Base-by-base conservation (phyloP, 2,329 filamentous ascomycete species). In the Fusarium sp. region DNA sequence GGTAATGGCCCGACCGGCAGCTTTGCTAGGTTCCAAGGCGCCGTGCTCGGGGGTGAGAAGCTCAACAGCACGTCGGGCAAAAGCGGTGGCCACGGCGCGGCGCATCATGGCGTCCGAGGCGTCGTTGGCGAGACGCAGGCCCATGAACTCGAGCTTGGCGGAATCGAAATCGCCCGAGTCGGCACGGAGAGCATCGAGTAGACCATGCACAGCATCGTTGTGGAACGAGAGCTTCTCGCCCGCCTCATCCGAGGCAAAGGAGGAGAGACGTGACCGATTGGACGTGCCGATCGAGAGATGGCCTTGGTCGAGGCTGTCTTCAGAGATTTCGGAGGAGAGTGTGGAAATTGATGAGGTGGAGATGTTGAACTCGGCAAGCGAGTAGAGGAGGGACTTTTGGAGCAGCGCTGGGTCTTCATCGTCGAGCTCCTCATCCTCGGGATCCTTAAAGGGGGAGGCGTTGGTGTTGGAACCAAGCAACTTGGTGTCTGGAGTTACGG, bases 61-160 rank as follows among this genome's bases (percentile, higher is more conserved):
- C 78, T 94, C 91, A 7, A 90, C 87, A 47, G 95, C 92, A 61
- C 92, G 91, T 75, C 93, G 94, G 75, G 94, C 92, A 78, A 98
- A 95, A 1, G 95, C 93, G 3, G 91, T 89, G 3, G 94, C 94
- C 27, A 98, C 91, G 15, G 96, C 94, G 36, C 92, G 91, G 46
- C 95, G 93, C 76, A 98, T 93, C 79, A 96, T 92, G 70, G 91
- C 88, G 76, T 97, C 95, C 1, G 94, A 95, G 3, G 96, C 96
- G 76, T 98, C 94, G 75, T 93, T 94, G 58, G 91, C 92, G 79
- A 99, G 93, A 11, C 95, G 92, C n/a, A 98, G 86, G 48, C 94
- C 93, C 84, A 95, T 97, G 68, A 99, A 92, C 79, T 99, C 96
- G 36, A 98, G 88, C 78, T 95, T 94, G 52, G 89, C 88, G 3